Evolutionary conservation across 805 yeast species (phyloP).

Genomic region (Metschnikowia bowlesiae): DNA sequence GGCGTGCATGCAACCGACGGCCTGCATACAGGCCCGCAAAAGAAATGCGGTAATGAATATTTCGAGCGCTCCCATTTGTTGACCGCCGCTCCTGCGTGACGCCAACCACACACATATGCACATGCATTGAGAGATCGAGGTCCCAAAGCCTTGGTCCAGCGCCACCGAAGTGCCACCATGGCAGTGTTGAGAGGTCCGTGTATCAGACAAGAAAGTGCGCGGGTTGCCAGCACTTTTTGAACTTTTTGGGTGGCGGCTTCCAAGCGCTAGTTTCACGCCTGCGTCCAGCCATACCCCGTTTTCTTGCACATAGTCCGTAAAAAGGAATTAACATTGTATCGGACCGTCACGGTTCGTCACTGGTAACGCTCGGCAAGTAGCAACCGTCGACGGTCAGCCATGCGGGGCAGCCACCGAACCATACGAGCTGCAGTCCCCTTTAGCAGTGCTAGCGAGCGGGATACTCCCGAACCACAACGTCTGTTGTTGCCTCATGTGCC

Average conservation of each 20-base stretch:
- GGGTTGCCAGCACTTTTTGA: no score
- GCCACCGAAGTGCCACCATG: background rate
- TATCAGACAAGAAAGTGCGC: no score
- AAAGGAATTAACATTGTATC: background rate
- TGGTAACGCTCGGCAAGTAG: background rate
- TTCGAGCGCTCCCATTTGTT: conserved; percentile 2
- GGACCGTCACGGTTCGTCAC: background rate
- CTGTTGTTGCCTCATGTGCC: no score
- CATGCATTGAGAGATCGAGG: conserved; percentile 1
- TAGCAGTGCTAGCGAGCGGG: no score
- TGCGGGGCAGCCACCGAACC: no score
- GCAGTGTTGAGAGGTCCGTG: no score
- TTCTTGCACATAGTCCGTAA: background rate
- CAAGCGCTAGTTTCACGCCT: no score
- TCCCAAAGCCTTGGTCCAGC: background rate
- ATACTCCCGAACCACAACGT: no score
- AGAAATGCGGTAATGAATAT: background rate
- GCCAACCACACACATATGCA: conserved; percentile 1
- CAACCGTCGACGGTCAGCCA: background rate
- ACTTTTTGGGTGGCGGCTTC: no score
- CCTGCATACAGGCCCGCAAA: background rate
- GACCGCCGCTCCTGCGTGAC: background rate
- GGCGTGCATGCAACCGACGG: background rate
- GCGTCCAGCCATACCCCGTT: background rate
- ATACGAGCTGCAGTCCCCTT: no score